Evolutionary conservation across 2,329 filamentous ascomycete species (phyloP), one percentile per base, ranked within the genome.

Genomic region (Verticillium albo-atrum): DNA sequence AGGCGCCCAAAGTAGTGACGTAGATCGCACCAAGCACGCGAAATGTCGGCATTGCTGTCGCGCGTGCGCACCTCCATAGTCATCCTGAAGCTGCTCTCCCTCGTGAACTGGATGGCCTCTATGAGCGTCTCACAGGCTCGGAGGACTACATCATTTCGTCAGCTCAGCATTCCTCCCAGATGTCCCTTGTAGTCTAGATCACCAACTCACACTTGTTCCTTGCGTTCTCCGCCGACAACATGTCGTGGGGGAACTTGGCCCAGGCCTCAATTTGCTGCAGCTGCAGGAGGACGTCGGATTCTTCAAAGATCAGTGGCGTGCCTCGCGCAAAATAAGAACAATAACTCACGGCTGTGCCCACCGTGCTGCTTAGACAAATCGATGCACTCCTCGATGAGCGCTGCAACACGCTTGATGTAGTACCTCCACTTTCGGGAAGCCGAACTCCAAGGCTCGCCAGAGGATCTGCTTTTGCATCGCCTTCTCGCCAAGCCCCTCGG

Each of bases 1-100:
- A 74, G 65, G 0, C 72, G 70, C 0, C 65, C 65, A 9, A 71
- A 10, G 28, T 56, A 62, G 28, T 74, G 72, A 1, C 68, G 65
- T 2, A 74, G 54, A 30, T 74, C 68, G 2, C 65, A 63, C 72
- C 72, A 72, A 28, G 54, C 23, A 30, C 28, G 4, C 17, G 53
- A 42, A 7, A 55, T 34, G 3, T 35, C n/a, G 20, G 28, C 6
- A 15, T 32, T 54, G 28, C 14, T 20, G 53, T 54, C 28, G 5
- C 25, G 53, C 9, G 53, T 25, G 53, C 14, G 53, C 53, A 34
- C 53, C 9, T 54, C 28, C 17, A 54, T 54, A 23, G 53, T 34
- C 7, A 20, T 35, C 15, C 7, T 57, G 26, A 52, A 50, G 56
- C 47, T 54, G 47, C 30, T 62, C 55, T 54, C 28, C 17, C 27